Base-by-base conservation (phyloP, 805 yeast species). In the Wickerhamiella australiensis region DNA sequence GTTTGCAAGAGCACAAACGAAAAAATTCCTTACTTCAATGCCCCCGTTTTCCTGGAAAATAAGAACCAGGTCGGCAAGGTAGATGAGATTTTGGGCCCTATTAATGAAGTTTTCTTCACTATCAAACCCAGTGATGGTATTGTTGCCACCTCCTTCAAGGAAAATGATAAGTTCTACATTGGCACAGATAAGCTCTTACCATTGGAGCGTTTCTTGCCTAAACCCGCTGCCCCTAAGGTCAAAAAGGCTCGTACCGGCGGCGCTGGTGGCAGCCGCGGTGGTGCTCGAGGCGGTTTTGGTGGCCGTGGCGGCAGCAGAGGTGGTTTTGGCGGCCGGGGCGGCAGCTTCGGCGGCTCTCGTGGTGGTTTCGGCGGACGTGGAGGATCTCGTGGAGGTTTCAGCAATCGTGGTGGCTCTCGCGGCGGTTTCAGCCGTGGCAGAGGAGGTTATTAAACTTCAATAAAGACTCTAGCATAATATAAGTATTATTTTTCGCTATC, bases 41-140 rank as follows among this genome's bases (percentile, higher is more conserved):
- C 99, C 23, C 98, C 98, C 65, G 88, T 92, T 61, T 92, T 82
- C 67, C 76, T 92, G 59, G 97, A 92, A 67, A 90, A 92, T 75
- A 92, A 92, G 66, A 82, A 95, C 22, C 92, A 83, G 64, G 80
- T 92, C 44, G 99, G 99, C 61, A 92, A 92, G 68, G 95, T 92
- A 52, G 99, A 92, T 66, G 99, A 92, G 74, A 92, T 92, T 55
- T 76, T 92, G 58, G 99, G 99, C 47, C 97, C 98, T 44, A 71
- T 92, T 65, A 92, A 92, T 65, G 98, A 92, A 70, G 96, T 92
- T n/a, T 90, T 77, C 65, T 92, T 92, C 76, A 92, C 99, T 35
- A 80, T 92, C 59, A 92, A 92, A 71, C 92, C 96, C 51, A 74
- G 84, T 47, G 98, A 92, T 65, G 99, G 99, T 64, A 92, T 92